Conservation (phyloP, 345 rosid genomes). For the Angophora floribunda region DNA sequence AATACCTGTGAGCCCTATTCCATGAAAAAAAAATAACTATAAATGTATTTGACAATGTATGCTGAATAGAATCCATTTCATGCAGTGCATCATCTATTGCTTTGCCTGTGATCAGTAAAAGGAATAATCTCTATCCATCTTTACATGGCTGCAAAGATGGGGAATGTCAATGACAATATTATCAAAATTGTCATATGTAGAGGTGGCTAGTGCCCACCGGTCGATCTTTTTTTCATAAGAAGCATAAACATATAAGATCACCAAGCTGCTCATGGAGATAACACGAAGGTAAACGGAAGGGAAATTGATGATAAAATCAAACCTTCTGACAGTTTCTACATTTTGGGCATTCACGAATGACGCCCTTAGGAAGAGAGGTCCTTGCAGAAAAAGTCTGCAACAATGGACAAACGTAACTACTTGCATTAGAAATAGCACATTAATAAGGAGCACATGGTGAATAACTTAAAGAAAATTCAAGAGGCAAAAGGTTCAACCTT, state of each 20-base stretch:
- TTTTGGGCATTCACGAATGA: constrained; percentile 62
- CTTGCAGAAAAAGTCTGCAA: constrained; percentile 39
- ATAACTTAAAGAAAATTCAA: background rate
- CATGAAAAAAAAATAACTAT: background rate
- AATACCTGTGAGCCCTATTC: background rate
- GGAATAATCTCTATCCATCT: background rate
- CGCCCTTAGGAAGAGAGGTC: constrained; percentile 71
- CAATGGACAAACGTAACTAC: background rate
- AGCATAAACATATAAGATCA: background rate
- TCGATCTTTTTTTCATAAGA: background rate
- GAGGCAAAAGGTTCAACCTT: constrained; percentile 49
- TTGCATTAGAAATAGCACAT: background rate
- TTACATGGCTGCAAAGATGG: background rate
- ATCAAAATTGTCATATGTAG: background rate
- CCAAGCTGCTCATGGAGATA: background rate
- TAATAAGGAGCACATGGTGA: background rate
- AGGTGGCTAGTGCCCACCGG: background rate
- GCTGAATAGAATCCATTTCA: background rate
- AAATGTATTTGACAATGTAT: background rate
- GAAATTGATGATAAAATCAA: background rate
- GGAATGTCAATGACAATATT: background rate
- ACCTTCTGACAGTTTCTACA: constrained; percentile 94
- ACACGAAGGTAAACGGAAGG: background rate
- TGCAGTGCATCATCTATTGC: background rate
- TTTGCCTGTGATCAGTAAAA: background rate